phyloP scores from a whole-genome alignment of 495 filamentous ascomycete genomes.

The Alectoria sarmentosa region DNA sequence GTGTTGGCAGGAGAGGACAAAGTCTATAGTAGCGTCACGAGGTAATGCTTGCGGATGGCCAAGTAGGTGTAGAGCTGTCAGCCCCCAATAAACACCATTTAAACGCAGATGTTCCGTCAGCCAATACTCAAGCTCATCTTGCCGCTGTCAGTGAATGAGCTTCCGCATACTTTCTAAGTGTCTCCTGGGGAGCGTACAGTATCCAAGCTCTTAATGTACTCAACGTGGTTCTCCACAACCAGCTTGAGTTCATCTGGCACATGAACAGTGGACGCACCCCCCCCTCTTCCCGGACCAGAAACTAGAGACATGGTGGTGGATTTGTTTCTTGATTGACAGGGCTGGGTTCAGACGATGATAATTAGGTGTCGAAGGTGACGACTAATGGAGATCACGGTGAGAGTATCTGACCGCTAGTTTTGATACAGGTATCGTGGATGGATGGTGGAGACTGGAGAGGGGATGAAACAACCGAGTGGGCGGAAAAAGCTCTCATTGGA shows the following conservation, averaged over 20 bases:
- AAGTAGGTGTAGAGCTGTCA: constrained; percentile 81
- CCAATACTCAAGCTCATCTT: constrained; percentile 95
- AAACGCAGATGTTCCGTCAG: constrained; percentile 92
- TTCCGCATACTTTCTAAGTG: constrained; percentile 19
- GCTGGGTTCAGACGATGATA: neutral
- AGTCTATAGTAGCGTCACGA: constrained; percentile 74
- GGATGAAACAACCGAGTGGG: neutral
- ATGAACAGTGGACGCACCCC: constrained; percentile 30
- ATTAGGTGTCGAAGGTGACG: neutral
- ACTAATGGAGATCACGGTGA: neutral
- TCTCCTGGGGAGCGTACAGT: constrained; percentile 48
- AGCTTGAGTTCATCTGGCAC: constrained; percentile 56
- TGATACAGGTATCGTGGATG: neutral
- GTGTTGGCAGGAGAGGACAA: constrained; percentile 85
- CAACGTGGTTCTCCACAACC: constrained; percentile 70
- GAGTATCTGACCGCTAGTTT: neutral
- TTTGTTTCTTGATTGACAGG: neutral
- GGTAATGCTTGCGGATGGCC: constrained; percentile 72
- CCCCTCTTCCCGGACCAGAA: constrained; percentile 53
- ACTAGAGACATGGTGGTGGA: constrained; percentile 48
- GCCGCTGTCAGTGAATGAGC: constrained; percentile 47
- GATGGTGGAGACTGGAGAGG: neutral
- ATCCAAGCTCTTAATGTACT: constrained; percentile 90
- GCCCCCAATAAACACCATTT: constrained; percentile 94
- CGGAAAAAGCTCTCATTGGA: neutral